phyloP scores from a whole-genome alignment of 805 yeast genomes.

The Lachancea fermentati region DNA sequence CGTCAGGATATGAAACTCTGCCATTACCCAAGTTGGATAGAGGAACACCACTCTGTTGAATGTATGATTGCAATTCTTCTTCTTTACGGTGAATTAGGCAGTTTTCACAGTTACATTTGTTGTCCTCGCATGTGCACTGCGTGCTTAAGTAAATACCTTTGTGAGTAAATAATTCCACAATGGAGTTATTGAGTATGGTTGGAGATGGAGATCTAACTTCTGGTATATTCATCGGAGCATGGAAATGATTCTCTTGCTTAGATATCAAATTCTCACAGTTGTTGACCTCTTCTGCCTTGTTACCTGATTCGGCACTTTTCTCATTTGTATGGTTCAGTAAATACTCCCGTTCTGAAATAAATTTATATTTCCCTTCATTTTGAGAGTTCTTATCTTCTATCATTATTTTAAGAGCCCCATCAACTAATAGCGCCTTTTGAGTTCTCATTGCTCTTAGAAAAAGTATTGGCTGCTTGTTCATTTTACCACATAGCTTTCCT shows the following conservation, averaged over 20 bases:
- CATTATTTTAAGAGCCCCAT: constrained; percentile 27
- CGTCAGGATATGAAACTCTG: constrained; percentile 4
- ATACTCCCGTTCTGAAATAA: constrained; percentile 27
- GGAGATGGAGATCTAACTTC: not conserved
- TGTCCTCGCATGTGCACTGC: constrained; percentile 31
- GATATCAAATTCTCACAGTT: not conserved
- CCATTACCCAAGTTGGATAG: constrained; percentile 26
- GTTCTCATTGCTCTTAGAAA: constrained; percentile 24
- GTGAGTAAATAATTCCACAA: constrained; percentile 30
- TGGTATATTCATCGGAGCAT: not conserved
- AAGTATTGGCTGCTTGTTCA: constrained; percentile 29
- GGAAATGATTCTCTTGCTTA: not conserved
- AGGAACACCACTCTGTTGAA: constrained; percentile 29
- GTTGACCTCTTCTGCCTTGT: not conserved
- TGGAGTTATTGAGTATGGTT: constrained; percentile 9
- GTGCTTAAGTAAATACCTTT: constrained; percentile 31
- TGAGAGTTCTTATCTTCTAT: constrained; percentile 8
- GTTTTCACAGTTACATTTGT: constrained; percentile 29
- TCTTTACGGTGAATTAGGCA: constrained; percentile 34
- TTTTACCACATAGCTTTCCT: constrained; percentile 6
- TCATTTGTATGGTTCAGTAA: constrained; percentile 12
- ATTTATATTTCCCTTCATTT: constrained; percentile 9
- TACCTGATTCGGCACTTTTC: not conserved
- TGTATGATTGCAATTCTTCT: constrained; percentile 27
- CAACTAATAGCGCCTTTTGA: constrained; percentile 25